Evolutionary conservation across 139 green algal genomes (phyloP), one percentile per base, ranked within the genome.

Genomic region (Haematococcus lacustris): DNA sequence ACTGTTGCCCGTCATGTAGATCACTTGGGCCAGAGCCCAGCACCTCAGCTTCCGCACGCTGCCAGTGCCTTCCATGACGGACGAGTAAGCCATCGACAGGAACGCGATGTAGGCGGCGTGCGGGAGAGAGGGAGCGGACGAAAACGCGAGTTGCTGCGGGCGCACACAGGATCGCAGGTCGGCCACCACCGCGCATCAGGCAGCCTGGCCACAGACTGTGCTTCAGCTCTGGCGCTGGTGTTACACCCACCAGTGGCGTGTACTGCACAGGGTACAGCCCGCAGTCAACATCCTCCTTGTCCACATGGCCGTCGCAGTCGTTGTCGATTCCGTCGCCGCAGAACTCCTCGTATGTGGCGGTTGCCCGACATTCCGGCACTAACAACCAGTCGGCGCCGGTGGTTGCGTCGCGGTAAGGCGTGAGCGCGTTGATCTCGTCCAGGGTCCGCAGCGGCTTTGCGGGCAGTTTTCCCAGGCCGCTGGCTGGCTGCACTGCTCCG

Each of bases 271-370:
- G 63, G 38, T 73, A 77, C 37, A 77, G 63, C 34, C 72, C 72
- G 60, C 78, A 84, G 50, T 79, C 78, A 21, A 61, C 40, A 41
- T 86, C 80, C 1, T 75, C 66, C 3, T 32, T 26, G 9, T 82
- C 80, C 0, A 71, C 71, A 6, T 75, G 32, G 0, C 76, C 76
- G 28, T 86, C 73, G 66, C 81, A 87, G 38, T 87, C 81, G 21
- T 84, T 68, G 70, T 87, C 81, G 6, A 53, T 39, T 34, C 53
- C 64, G 40, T 84, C 66, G 2, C 1, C 2, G 65, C 74, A 82
- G 63, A 75, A 75, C n/a, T 70, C 70, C 51, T 74, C 3, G 25
- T 68, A 51, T 9, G 32, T 66, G 51, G n/a, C n/a, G n/a, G n/a
- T n/a, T n/a, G n/a, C n/a, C n/a, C n/a, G n/a, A n/a, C n/a, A n/a